A percentile compares a stretch with the other conserved stretches of the same genome.
Evolutionary conservation across 805 yeast species (phyloP).

Genomic region (Ogataea nakhonphanomensis): DNA sequence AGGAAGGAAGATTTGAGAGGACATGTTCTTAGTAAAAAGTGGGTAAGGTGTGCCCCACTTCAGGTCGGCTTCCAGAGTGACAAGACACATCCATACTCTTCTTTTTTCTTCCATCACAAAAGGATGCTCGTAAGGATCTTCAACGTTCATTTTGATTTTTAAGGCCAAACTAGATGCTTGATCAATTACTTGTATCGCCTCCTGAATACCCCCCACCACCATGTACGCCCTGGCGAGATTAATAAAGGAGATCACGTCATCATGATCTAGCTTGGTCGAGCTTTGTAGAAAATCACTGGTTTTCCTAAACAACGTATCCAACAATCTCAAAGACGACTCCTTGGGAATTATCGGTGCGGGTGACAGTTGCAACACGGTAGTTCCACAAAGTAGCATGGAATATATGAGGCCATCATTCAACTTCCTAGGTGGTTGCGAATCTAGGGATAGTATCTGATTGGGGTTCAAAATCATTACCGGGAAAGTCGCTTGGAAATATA

Average conservation of each 20-base stretch:
- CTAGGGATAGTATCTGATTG: conserved; percentile 5
- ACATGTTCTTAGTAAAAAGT: conserved; percentile 1
- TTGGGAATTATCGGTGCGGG: conserved; percentile 1
- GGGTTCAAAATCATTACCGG: conserved; percentile 11
- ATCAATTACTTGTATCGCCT: conserved; percentile 12
- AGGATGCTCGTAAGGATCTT: conserved; percentile 9
- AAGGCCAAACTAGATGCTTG: conserved; percentile 14
- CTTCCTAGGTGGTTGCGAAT: conserved; percentile 1
- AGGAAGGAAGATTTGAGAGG: conserved; percentile 5
- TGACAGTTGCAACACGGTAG: conserved; percentile 5
- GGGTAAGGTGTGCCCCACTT: conserved; percentile 3
- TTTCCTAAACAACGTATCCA: conserved; percentile 6
- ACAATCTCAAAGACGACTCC: conserved; percentile 2
- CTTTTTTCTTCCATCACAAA: conserved; percentile 11
- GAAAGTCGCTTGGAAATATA: conserved; percentile 11
- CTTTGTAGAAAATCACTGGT: conserved; percentile 9
- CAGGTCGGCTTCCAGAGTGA: conserved; percentile 10
- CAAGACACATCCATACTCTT: conserved; percentile 15
- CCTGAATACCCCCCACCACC: conserved; percentile 8
- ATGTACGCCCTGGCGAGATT: conserved; percentile 15
- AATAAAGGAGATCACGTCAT: conserved; percentile 18
- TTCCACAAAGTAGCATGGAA: conserved; percentile 12
- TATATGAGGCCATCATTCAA: conserved; percentile 11
- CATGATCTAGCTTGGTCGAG: conserved; percentile 15
- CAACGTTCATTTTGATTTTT: conserved; percentile 15